Conservation (phyloP, 495 filamentous ascomycete genomes). For the Darksidea phi region DNA sequence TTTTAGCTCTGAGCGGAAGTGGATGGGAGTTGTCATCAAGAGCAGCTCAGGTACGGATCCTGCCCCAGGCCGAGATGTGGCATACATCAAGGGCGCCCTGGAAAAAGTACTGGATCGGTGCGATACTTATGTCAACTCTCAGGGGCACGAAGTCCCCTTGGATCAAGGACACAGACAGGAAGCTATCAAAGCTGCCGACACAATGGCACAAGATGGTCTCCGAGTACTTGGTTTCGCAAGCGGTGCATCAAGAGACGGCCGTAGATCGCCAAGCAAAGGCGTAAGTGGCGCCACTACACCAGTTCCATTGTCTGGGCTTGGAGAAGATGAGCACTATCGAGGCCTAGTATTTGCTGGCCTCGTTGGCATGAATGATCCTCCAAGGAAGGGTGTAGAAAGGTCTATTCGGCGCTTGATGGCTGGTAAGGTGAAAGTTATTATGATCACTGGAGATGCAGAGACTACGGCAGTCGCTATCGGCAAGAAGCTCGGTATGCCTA, state of each 20-base stretch:
- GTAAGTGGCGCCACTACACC: conserved; percentile 25
- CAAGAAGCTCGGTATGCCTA: conserved; percentile 86
- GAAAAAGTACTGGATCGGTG: conserved; percentile 84
- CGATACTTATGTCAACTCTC: conserved; percentile 83
- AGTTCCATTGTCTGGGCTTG: conserved; percentile 32
- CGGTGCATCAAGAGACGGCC: conserved; percentile 51
- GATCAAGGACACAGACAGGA: conserved; percentile 73
- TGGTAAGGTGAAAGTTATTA: conserved; percentile 91
- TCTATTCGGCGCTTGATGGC: conserved; percentile 89
- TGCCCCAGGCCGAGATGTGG: conserved; percentile 59
- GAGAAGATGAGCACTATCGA: conserved; percentile 71
- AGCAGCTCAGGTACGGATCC: conserved; percentile 38
- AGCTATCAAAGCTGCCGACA: conserved; percentile 76
- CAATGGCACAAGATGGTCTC: conserved; percentile 90
- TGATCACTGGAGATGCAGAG: conserved; percentile 97
- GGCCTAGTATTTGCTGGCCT: conserved; percentile 86
- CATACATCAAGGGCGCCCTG: conserved; percentile 92
- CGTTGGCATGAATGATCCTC: conserved; percentile 96
- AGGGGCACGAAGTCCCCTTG: conserved; percentile 82
- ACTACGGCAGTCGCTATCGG: conserved; percentile 92
- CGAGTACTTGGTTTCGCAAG: conserved; percentile 90
- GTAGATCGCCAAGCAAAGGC: conserved; percentile 42
- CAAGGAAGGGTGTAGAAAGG: conserved; percentile 81
- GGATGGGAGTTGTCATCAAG: conserved; percentile 91
- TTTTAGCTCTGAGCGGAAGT: conserved; percentile 96